Percentiles rank a stretch among this genome's conserved stretches.
phyloP scores from a whole-genome alignment of 345 rosid genomes.

The Arabidopsis arenosa region DNA sequence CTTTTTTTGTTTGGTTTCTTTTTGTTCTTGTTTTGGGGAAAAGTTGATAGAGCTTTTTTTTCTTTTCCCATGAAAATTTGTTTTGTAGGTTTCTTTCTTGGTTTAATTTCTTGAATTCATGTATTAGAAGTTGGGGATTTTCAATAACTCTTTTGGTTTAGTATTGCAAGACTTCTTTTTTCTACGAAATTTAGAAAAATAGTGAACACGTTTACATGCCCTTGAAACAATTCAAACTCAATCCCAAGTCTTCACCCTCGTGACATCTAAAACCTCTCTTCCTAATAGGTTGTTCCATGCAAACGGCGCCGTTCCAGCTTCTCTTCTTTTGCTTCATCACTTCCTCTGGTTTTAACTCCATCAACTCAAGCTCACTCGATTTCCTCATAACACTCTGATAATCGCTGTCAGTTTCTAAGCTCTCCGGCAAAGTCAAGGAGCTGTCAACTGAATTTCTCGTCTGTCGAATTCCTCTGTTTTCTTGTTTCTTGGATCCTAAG shows the following conservation, averaged over 20 bases:
- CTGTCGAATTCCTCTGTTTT: constrained; percentile 9
- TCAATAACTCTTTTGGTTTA: not conserved
- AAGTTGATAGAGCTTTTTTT: not conserved
- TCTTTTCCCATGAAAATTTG: not conserved
- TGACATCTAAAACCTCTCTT: not conserved
- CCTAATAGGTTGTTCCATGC: not conserved
- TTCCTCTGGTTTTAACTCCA: constrained; percentile 49
- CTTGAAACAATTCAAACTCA: not conserved
- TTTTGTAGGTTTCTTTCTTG: not conserved
- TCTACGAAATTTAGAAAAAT: no score
- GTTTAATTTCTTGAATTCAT: constrained; percentile 20
- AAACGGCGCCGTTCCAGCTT: constrained; percentile 36
- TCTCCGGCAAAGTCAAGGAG: constrained; percentile 73
- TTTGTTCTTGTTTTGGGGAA: not conserved
- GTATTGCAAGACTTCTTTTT: not conserved
- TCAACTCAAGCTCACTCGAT: constrained; percentile 54
- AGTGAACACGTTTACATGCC: not conserved
- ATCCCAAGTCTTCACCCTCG: constrained; percentile 40
- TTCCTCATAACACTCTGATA: constrained; percentile 9
- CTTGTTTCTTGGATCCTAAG: constrained; percentile 14
- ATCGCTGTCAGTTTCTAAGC: constrained; percentile 52
- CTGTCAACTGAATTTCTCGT: constrained; percentile 65
- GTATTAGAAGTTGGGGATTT: not conserved
- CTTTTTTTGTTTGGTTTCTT: not conserved
- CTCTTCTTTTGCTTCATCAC: constrained; percentile 55